These are phyloP conservation scores for Zoysia pacifica DNA, from an alignment of 176 grass and related monocot species.

Conservation along the genomic window DNA sequence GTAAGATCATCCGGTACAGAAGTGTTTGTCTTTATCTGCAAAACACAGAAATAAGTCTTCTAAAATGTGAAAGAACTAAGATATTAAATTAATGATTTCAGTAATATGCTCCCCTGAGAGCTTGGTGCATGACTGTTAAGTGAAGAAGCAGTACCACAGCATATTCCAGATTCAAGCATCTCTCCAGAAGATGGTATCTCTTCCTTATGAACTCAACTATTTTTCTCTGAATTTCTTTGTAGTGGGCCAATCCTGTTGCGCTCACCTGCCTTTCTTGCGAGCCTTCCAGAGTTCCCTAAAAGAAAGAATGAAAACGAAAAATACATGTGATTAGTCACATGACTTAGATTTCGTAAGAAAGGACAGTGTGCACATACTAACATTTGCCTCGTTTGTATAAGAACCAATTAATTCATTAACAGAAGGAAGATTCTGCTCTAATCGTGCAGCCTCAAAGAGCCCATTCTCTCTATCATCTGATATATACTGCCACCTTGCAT, in stretches of 20 bases:
- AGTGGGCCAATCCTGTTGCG: constrained; percentile 54
- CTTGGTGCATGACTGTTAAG: constrained; percentile 8
- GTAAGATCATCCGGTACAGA: constrained; percentile 67
- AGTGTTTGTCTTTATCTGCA: constrained; percentile 62
- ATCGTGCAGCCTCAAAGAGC: constrained; percentile 73
- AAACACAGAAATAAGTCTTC: too few species aligned
- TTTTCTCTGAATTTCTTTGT: constrained; percentile 86
- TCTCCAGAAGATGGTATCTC: constrained; percentile 91
- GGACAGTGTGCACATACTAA: constrained; percentile 42
- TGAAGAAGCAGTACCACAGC: constrained; percentile 66
- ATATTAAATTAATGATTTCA: constrained; percentile 9
- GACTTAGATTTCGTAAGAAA: constrained; percentile 11
- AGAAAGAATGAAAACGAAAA: constrained; percentile 2
- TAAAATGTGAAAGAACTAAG: constrained; percentile 7
- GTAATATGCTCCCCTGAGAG: background rate
- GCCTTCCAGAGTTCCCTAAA: constrained; percentile 81
- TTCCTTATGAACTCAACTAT: constrained; percentile 92
- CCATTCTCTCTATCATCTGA: constrained; percentile 81
- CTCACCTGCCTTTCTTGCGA: constrained; percentile 49
- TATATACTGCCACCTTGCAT: constrained; percentile 96
- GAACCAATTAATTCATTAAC: constrained; percentile 50
- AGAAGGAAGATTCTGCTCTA: constrained; percentile 76
- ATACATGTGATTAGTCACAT: constrained; percentile 10
- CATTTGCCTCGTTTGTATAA: constrained; percentile 60
- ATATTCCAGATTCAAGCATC: constrained; percentile 86